phyloP scores from a whole-genome alignment of 352 stramenopile genomes.

The Blastocystis sp. region DNA sequence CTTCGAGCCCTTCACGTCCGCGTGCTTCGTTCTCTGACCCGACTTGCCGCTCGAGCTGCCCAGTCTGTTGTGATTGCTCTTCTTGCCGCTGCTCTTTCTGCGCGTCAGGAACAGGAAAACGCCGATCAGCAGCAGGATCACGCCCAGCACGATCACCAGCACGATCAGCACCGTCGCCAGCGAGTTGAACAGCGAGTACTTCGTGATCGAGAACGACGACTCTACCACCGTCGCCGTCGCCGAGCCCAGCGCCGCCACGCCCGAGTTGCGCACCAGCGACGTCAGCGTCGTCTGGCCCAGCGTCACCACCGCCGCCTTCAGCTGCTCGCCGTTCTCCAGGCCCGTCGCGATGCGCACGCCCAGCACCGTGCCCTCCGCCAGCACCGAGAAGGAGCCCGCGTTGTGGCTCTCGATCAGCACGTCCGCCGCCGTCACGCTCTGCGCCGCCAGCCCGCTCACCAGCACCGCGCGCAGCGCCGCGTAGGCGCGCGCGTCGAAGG shows the following conservation, averaged over 20 bases:
- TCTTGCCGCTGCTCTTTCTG: slow-evolving; percentile 7
- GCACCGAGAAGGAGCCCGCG: slow-evolving; percentile 25
- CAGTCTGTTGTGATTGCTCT: slow-evolving; percentile 29
- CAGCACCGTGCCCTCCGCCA: slow-evolving; percentile 37
- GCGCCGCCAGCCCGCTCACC: slow-evolving; percentile 6
- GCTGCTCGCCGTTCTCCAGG: slow-evolving; percentile 2
- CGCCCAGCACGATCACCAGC: slow-evolving; percentile 28
- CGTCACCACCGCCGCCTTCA: slow-evolving; percentile 19
- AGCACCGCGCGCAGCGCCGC: slow-evolving; percentile 51
- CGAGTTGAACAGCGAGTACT: slow-evolving; percentile 53
- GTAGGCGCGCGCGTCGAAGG: slow-evolving; percentile 24
- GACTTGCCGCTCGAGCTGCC: neutral
- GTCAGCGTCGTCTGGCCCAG: slow-evolving; percentile 45
- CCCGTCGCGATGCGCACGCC: neutral
- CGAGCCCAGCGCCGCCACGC: slow-evolving; percentile 32
- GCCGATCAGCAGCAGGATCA: slow-evolving; percentile 38
- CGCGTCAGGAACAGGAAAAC: slow-evolving; percentile 31
- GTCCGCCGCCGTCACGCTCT: neutral
- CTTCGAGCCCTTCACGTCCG: neutral
- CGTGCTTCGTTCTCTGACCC: neutral
- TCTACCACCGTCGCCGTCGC: slow-evolving; percentile 37
- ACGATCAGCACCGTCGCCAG: slow-evolving; percentile 21
- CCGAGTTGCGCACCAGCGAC: neutral
- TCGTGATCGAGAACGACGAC: slow-evolving; percentile 38
- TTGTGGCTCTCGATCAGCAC: slow-evolving; percentile 35